These are phyloP conservation scores for Lasiodiplodia sp. DNA, from an alignment of 2,329 filamentous ascomycete genomes.

Conservation along the genomic window DNA sequence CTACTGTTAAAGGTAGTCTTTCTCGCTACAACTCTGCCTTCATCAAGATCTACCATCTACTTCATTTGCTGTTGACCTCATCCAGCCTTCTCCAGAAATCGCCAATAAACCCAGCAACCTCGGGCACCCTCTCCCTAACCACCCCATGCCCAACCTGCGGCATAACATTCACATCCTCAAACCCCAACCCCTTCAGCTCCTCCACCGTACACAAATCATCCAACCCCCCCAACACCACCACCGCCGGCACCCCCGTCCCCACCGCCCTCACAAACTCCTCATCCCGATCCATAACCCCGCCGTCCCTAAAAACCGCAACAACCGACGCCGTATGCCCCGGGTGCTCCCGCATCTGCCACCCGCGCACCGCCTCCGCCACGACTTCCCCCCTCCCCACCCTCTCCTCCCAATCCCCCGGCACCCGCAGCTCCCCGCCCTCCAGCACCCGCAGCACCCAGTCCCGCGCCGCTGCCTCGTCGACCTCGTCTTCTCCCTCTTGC, in stretches of 20 bases:
- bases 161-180: constrained; percentile 48
- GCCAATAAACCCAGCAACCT: constrained; percentile 47
- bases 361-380: constrained; percentile 56
- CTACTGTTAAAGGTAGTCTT: no score
- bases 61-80: not conserved
- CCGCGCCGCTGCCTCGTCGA: constrained; percentile 42
- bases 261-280: constrained; percentile 42
- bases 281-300: constrained; percentile 51
- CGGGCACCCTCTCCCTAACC: constrained; percentile 46
- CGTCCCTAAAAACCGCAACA: constrained; percentile 57
- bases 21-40: not conserved
- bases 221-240: constrained; percentile 48
- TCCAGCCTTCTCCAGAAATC: constrained; percentile 38
- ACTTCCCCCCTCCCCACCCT: constrained; percentile 52
- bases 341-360: constrained; percentile 59
- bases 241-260: constrained; percentile 35
- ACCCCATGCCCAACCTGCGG: constrained; percentile 50
- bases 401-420: constrained; percentile 56
- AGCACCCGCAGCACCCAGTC: constrained; percentile 51
- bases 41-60: not conserved
- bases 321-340: constrained; percentile 56
- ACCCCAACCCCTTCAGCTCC: constrained; percentile 44
- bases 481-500: constrained; percentile 32
- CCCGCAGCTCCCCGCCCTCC: constrained; percentile 53
- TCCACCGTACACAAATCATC: constrained; percentile 46